Evolutionary conservation across 306 rosid species (phyloP), one percentile per base, ranked within the genome.

Genomic region (Heteromeles arbutifolia): DNA sequence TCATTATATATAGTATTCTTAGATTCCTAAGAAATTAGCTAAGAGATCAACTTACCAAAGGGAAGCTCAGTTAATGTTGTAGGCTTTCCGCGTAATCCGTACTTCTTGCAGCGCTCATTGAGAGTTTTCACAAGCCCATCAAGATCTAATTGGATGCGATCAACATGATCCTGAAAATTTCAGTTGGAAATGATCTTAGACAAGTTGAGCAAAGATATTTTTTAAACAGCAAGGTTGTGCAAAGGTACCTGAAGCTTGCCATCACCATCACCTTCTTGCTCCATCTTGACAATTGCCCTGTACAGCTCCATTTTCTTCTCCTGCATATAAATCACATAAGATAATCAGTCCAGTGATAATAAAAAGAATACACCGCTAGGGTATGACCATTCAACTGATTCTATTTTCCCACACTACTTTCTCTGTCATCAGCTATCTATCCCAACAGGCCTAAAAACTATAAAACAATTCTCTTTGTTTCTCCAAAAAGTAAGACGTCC

Each of bases 291-390:
- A 88, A 96, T 86, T 50, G 96, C 90, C 78, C 87, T 87, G 81
- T 96, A 92, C 74, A 92, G 80, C 79, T 96, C 99, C 93, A 92
- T 80, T 88, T 96, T 96, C 86, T 83, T 96, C 91, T 88, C 97
- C 97, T 92, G 54, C 73, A 77, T 56, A 76, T 29, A 26, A 44
- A 52, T 76, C 37, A 64, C 29, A 61, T 26, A 75, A 70, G 78
- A 82, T 59, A 34, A 19, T 19, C 48, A 12, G 22, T 17, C 3
- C 21, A 11, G 25, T 44, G 43, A 61, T 61, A 22, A 37, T 14
- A 54, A 24, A 64, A 37, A 14, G 54, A 41, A 73, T 9, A 17
- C 11, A 29, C 12, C 25, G 18, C 56, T 57, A 22, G n/a, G 76
- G 53, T 24, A 37, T 39, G 56, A 24, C 56, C 53, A 9, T 58